These are phyloP conservation scores for Acrocalymma vagum DNA, from an alignment of 2,329 filamentous ascomycete species.

Conservation along the genomic window DNA sequence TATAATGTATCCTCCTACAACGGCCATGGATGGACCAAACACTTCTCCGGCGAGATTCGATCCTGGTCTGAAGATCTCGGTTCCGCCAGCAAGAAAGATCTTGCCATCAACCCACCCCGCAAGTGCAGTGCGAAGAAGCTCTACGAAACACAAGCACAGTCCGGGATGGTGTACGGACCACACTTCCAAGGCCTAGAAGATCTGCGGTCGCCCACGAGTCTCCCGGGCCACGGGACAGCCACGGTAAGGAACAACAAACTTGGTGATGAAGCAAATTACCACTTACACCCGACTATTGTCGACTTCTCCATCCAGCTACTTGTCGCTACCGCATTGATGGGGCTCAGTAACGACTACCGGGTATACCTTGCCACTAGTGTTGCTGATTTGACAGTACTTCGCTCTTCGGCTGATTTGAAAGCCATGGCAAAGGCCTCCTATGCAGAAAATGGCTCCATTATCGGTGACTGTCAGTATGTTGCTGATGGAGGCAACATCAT, in stretches of 20 bases:
- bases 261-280: slow-evolving; percentile 11
- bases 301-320: slow-evolving; percentile 6
- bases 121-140: neutral
- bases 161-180: slow-evolving; percentile 2
- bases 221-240: neutral
- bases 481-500: slow-evolving; percentile 4
- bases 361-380: neutral
- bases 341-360: neutral
- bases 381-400: neutral
- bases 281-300: slow-evolving; percentile 10
- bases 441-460: neutral
- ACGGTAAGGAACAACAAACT: neutral
- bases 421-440: too few relatives aligned
- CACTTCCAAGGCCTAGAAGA: slow-evolving; percentile 1
- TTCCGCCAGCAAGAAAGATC: neutral
- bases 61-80: neutral
- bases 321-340: neutral
- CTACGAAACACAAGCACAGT: neutral
- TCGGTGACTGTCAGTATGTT: neutral
- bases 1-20: slow-evolving; percentile 21
- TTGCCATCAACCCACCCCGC: too few relatives aligned
- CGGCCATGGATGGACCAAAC: slow-evolving; percentile 26
- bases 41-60: slow-evolving; percentile 22
- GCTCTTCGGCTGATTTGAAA: too few relatives aligned
- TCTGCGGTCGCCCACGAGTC: slow-evolving; percentile 1